Evolutionary conservation across 2,329 filamentous ascomycete species (phyloP), one percentile per base, ranked within the genome.

Genomic region (Aspergillus sp.): DNA sequence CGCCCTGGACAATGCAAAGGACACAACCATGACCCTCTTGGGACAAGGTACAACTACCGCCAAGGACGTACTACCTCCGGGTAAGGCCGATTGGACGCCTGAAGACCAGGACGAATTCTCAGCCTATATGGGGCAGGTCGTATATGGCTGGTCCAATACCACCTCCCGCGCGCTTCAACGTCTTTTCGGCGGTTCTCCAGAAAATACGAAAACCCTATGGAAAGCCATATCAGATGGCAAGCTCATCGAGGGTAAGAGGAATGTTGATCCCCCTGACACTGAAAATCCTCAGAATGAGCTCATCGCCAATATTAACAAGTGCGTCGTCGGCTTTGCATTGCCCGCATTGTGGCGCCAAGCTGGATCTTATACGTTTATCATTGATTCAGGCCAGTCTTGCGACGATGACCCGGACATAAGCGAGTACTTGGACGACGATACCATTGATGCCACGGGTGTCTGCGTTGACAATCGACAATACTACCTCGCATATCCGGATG

Each of bases 61-160:
- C 25, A 60, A 58, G 25, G 55, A 63, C 13, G n/a, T 47, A 19
- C 30, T 55, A 15, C 43, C 58, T n/a, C 23, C 25, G 12, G 41
- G 36, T 10, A 13, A 30, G 3, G 1, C 21, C 17, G 5, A 30
- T 19, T 64, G 61, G 64, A 45, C 51, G 13, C 30, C 38, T 2
- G 52, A 59, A 38, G 8, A 13, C 21, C 59, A 62, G 28, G 55
- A 47, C 23, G 23, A 55, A 4, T 64, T 65, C 50, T 62, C 64
- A 2, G 52, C 15, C 13, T 59, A 61, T 38, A 30, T 65, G 49
- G 55, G 52, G 10, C 41, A 62, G 12, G 57, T 58, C 10, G 47
- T 64, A 25, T 10, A 28, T 2, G 62, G 55, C 55, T 65, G 59
- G 59, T n/a, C n/a, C n/a, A n/a, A n/a, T n/a, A n/a, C n/a, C n/a